Conservation (phyloP, 805 yeast genomes). For the Hanseniaspora jakobsenii region DNA sequence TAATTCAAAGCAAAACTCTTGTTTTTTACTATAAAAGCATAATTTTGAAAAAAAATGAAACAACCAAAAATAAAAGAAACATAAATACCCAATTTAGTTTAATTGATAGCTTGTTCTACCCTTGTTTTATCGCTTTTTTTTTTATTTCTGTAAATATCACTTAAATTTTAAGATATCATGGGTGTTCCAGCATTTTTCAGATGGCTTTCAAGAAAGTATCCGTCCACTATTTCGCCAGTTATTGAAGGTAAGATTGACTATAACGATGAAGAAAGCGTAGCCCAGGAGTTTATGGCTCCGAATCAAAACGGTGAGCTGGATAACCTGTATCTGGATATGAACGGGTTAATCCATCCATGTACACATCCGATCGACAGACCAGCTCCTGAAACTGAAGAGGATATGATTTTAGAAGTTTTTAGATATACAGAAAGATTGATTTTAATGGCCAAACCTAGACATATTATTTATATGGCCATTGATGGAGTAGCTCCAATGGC, state of each 20-base stretch:
- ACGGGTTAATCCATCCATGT: slow-evolving; percentile 98
- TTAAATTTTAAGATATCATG: slow-evolving; percentile 27
- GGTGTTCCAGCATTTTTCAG: slow-evolving; percentile 98
- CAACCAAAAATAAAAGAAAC: too few species aligned
- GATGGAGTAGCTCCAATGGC: slow-evolving; percentile 99
- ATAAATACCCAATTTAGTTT: too few species aligned
- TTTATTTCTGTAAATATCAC: neutral
- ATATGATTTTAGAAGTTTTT: slow-evolving; percentile 89
- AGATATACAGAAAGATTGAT: slow-evolving; percentile 84
- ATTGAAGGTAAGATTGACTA: slow-evolving; percentile 54
- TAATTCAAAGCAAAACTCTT: too few species aligned
- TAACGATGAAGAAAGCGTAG: slow-evolving; percentile 42
- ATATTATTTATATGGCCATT: slow-evolving; percentile 85
- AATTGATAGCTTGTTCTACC: too few species aligned
- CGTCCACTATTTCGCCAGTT: slow-evolving; percentile 86
- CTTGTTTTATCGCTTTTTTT: neutral
- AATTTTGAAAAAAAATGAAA: too few species aligned
- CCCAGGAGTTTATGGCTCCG: slow-evolving; percentile 56
- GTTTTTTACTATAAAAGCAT: too few species aligned
- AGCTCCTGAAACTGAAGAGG: slow-evolving; percentile 92
- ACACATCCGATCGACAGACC: slow-evolving; percentile 96
- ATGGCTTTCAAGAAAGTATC: slow-evolving; percentile 88
- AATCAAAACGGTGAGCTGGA: slow-evolving; percentile 95
- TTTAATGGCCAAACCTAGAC: slow-evolving; percentile 89
- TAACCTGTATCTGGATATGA: slow-evolving; percentile 90